Evolutionary conservation across 2,329 filamentous ascomycete species (phyloP).

Genomic region (Elsinoe arachidis): DNA sequence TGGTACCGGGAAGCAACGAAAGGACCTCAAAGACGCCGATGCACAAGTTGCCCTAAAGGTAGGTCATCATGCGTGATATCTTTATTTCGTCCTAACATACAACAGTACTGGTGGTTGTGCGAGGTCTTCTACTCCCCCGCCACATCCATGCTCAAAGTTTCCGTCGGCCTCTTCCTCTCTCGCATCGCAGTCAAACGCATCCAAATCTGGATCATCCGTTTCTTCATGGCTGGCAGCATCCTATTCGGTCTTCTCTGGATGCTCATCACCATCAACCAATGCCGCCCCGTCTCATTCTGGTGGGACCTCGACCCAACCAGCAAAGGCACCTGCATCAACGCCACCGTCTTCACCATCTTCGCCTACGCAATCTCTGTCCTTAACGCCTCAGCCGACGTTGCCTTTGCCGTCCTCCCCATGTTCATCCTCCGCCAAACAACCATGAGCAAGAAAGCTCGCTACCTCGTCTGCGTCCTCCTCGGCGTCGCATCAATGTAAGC

Average conservation of each 20-base stretch:
- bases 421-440: constrained; percentile 35
- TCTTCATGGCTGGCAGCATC: constrained; percentile 39
- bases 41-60: constrained; percentile 13
- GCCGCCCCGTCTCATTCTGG: constrained; percentile 43
- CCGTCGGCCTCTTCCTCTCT: constrained; percentile 47
- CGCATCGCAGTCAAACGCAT: constrained; percentile 39
- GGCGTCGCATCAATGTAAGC: constrained; percentile 30
- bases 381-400: constrained; percentile 35
- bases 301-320: constrained; percentile 38
- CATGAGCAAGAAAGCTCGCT: constrained; percentile 32
- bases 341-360: constrained; percentile 40
- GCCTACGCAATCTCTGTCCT: constrained; percentile 26
- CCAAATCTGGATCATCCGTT: constrained; percentile 40
- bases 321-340: constrained; percentile 34
- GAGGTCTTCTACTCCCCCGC: constrained; percentile 46
- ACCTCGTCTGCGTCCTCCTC: constrained; percentile 31
- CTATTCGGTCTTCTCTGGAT: constrained; percentile 41
- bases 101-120: constrained; percentile 46
- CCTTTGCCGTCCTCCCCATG: constrained; percentile 33
- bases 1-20: constrained; percentile 26
- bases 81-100: background rate
- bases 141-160: constrained; percentile 42
- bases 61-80: background rate
- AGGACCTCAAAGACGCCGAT: constrained; percentile 17
- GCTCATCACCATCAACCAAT: constrained; percentile 46